Evolutionary conservation across 164 flowering plant genomes (phyloP).

Genomic region (Hamamelis virginiana): DNA sequence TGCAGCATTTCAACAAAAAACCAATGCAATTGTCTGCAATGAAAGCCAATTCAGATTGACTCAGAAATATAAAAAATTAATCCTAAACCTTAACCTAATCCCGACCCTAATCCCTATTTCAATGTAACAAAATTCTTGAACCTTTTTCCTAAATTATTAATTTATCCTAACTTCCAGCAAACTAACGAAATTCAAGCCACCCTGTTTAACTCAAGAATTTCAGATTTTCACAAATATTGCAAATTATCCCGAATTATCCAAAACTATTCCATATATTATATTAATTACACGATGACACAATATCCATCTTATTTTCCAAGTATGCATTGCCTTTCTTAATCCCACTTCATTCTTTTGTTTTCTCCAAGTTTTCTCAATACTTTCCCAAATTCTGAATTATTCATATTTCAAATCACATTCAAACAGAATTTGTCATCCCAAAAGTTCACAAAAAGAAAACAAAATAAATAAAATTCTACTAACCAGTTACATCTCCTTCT

Average conservation of each 20-base stretch:
- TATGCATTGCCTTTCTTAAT: neutral
- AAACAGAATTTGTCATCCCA: neutral
- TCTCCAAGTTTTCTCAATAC: neutral
- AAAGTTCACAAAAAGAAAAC: neutral
- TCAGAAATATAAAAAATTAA: constrained; percentile 29
- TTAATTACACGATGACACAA: neutral
- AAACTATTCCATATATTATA: neutral
- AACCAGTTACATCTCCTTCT: constrained; percentile 47
- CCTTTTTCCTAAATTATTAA: neutral
- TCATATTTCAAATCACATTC: neutral
- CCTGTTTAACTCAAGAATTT: neutral
- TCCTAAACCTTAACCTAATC: neutral
- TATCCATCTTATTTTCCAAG: neutral
- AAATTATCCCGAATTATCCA: neutral
- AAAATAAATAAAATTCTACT: constrained; percentile 7
- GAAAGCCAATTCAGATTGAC: constrained; percentile 51
- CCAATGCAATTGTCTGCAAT: constrained; percentile 88
- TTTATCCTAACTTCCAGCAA: neutral
- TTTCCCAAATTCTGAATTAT: neutral
- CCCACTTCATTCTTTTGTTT: neutral
- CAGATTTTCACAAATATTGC: neutral
- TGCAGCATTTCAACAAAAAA: constrained; percentile 94
- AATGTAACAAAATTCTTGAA: neutral
- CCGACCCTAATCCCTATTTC: neutral
- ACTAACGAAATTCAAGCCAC: neutral